Conservation (phyloP, 1,284 basidiomycete species). For the Boletus sp. region DNA sequence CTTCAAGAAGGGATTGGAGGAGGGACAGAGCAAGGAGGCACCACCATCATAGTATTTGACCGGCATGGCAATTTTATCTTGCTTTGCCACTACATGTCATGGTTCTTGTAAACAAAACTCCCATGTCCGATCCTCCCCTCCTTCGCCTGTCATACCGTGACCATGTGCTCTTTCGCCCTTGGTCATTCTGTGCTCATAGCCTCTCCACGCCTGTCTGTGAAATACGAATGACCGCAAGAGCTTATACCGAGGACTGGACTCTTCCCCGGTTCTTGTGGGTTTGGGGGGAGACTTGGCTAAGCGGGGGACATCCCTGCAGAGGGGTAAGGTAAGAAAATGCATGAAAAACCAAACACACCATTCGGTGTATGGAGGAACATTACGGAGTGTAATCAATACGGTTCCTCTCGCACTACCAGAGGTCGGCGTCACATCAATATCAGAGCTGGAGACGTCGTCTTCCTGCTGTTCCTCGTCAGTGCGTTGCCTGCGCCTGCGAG, state of each 20-base stretch:
- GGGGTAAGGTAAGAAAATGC: conserved; percentile 8
- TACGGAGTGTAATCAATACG: conserved; percentile 87
- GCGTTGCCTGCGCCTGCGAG: conserved; percentile 50
- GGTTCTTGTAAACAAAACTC: conserved; percentile 62
- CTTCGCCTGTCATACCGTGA: conserved; percentile 65
- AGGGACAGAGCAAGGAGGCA: conserved; percentile 38
- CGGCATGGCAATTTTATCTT: conserved; percentile 8
- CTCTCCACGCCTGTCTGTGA: conserved; percentile 70
- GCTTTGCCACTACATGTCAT: conserved; percentile 7
- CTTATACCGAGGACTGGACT: conserved; percentile 68
- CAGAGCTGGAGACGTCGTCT: conserved; percentile 33
- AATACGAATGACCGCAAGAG: conserved; percentile 87
- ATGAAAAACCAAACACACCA: conserved; percentile 59
- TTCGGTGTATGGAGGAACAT: conserved; percentile 85
- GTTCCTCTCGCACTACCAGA: conserved; percentile 51
- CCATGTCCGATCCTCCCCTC: conserved; percentile 80
- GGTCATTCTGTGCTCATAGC: conserved; percentile 92
- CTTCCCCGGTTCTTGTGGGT: conserved; percentile 46
- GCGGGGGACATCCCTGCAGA: conserved; percentile 70
- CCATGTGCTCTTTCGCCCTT: conserved; percentile 77
- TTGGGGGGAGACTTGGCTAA: conserved; percentile 78
- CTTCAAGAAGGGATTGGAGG: conserved; percentile 73
- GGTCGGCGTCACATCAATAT: conserved; percentile 23
- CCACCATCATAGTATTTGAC: conserved; percentile 28
- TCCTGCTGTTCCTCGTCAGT: conserved; percentile 41